A percentile compares a stretch with the other conserved stretches of the same genome.
Conservation (phyloP, 140 eudicot genomes). For the Senecio squalidus region DNA sequence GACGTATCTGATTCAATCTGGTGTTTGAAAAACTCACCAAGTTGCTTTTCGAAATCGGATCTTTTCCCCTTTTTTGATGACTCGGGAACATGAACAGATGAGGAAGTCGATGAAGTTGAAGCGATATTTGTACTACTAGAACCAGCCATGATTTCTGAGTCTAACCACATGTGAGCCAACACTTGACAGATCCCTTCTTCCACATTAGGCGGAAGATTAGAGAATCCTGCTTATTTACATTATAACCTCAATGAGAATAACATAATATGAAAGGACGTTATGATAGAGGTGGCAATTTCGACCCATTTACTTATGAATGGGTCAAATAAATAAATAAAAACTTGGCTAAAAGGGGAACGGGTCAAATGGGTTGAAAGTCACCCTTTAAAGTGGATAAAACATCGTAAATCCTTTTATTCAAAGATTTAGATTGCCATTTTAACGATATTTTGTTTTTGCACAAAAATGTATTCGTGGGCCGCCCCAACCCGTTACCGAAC, state of each 20-base stretch:
- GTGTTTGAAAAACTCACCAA: slow-evolving; percentile 43
- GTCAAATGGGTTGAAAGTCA: too few species aligned
- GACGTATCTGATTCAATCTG: slow-evolving; percentile 41
- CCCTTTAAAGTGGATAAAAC: background rate
- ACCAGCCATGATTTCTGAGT: slow-evolving; percentile 36
- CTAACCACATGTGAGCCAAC: slow-evolving; percentile 45
- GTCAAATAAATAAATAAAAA: background rate
- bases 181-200: slow-evolving; percentile 54
- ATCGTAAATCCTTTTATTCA: background rate
- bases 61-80: slow-evolving; percentile 42
- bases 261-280: background rate
- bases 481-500: background rate
- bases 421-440: background rate
- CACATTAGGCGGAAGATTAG: slow-evolving; percentile 37
- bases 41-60: slow-evolving; percentile 41
- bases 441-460: too few species aligned
- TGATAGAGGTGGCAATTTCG: background rate
- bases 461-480: slow-evolving; percentile 4
- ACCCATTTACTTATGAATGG: background rate
- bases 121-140: slow-evolving; percentile 18
- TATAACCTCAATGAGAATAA: slow-evolving; percentile 5
- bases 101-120: slow-evolving; percentile 30
- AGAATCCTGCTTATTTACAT: slow-evolving; percentile 26
- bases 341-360: background rate
- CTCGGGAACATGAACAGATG: slow-evolving; percentile 23